Evolutionary conservation across 2,329 filamentous ascomycete genomes (phyloP), one percentile per base, ranked within the genome.

Genomic region (Hypoxylon sp.): DNA sequence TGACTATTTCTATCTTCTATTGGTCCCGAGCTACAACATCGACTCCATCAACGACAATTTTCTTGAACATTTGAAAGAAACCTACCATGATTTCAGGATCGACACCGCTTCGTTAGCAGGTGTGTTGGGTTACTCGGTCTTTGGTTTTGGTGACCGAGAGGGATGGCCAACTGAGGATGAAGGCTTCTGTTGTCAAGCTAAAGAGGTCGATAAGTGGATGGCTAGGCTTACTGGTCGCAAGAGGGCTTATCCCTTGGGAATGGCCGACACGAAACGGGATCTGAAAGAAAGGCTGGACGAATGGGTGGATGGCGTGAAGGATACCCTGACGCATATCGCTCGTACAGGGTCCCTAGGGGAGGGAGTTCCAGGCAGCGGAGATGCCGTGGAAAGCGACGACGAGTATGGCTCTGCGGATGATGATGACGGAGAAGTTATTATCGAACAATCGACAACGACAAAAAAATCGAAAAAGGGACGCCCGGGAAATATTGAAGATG

Each of bases 51-150:
- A 97, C 73, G 92, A 95, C 76, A 95, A 89, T 14, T 95, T 98
- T 78, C 84, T 98, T 25, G 90, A 93, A 71, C 94, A 97, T 78
- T 83, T 99, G 5, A 87, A 92, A 77, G 95, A 99, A 79, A 98
- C 95, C 0, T 95, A 98, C 78, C 90, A 98, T 81, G 96, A 99
- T 80, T 98, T 98, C 84, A 90, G 95, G 64, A 97, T 99, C 72
- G 95, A 98, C 75, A 97, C 94, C 0, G 91, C 92, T 0, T 92
- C 96, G 0, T 81, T 99, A 51, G 90, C 91, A 0, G 82, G 85
- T 1, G 81, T 98, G 14, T 83, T 95, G 2, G 95, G 95, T 7
- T 98, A 97, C 77, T 93, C 93, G 0, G 94, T 98, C 0, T 98
- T 98, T 82, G 96, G 96, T 0, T 92, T 98, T 76, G 95, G 95